Base-by-base conservation (phyloP, 768 basidiomycete genomes). In the Kwoniella sp. region DNA sequence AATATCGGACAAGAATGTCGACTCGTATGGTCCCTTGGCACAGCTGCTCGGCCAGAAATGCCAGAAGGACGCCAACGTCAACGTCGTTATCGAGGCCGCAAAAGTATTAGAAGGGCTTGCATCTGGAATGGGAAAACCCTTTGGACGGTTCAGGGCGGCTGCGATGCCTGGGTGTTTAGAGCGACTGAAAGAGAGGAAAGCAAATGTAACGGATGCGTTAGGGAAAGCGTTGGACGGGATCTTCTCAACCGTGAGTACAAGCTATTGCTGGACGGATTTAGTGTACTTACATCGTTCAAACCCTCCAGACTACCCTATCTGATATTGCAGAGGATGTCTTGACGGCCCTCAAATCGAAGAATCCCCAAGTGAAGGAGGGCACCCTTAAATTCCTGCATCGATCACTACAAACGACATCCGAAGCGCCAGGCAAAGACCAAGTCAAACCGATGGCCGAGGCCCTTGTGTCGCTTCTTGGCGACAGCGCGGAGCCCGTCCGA, bases 331-430 rank as follows among this genome's bases (percentile, higher is more conserved):
- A 92, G 15, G 92, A 97, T 79, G 83, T 95, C 48, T 84, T 90
- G 45, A 84, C 87, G 2, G 86, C 89, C 0, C 82, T 95, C 20
- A 87, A 87, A 69, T 88, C 88, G 61, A 99, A 98, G 83, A 99
- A 97, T 74, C 96, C 96, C 0, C 93, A 96, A 81, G 91, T 96
- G 30, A 95, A 96, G 75, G 92, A 95, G 81, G 90, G 92, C 5
- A 89, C 93, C 0, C 82, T 95, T 70, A 91, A 91, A 74, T 96
- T 95, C 74, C 83, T 97, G 28, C 86, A 85, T 22, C 86, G 95
- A 56, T 90, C 87, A 74, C 86, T 99, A 53, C 83, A 87, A 1
- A 85, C 85, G 1, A 91, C 93, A 1, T 85, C 86, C 9, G 82
- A 84, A 2, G 87, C 93, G 0, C 86, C 96, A 12, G 85, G 86